phyloP scores from a whole-genome alignment of 2,329 filamentous ascomycete species.

The Hypoxylon sp. region DNA sequence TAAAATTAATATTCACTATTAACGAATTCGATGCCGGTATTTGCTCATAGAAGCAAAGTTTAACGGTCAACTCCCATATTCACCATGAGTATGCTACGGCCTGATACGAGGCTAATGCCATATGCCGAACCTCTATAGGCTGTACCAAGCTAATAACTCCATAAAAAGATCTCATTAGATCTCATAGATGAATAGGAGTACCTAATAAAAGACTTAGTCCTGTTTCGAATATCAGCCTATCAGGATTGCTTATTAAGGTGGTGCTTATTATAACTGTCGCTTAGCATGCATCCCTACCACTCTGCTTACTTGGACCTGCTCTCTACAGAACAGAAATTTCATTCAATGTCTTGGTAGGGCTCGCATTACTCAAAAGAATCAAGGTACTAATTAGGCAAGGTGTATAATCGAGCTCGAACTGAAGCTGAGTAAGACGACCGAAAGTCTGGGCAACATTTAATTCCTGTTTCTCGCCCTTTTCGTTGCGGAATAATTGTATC shows the following conservation, averaged over 20 bases:
- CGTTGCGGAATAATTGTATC: constrained; percentile 5
- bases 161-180: constrained; percentile 1
- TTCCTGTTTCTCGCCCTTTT: constrained; percentile 1
- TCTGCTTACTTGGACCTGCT: constrained; percentile 1
- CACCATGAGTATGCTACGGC: neutral
- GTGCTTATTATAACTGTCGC: constrained; percentile 25
- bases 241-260: constrained; percentile 17
- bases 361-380: constrained; percentile 6
- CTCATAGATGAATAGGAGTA: neutral
- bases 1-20: neutral
- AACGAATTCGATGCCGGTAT: neutral
- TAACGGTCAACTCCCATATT: neutral
- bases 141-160: constrained; percentile 2
- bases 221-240: constrained; percentile 8
- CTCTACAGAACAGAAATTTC: constrained; percentile 1
- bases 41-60: neutral
- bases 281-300: neutral
- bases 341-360: neutral
- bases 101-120: neutral
- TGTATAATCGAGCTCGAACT: constrained; percentile 7
- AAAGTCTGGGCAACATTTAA: constrained; percentile 2
- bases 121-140: constrained; percentile 11
- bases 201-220: neutral
- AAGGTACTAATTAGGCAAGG: constrained; percentile 2
- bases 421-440: constrained; percentile 24